phyloP scores from a whole-genome alignment of 768 basidiomycete species.

The Leccinum olivaceopallidum region DNA sequence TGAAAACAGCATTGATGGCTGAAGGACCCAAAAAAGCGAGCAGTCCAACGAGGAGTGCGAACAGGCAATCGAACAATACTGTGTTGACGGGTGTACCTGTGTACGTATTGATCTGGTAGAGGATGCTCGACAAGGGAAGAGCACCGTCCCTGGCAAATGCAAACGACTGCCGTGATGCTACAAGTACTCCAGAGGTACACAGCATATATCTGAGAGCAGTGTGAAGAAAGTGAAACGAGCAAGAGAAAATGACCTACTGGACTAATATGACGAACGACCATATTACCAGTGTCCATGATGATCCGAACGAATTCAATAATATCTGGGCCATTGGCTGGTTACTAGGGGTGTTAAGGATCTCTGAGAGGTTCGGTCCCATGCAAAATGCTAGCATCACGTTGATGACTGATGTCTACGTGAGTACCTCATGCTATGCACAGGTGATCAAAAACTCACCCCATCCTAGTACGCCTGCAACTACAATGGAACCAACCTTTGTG shows the following conservation, averaged over 20 bases:
- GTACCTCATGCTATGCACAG: neutral
- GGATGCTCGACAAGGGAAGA: slow-evolving; percentile 51
- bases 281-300: slow-evolving; percentile 32
- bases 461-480: slow-evolving; percentile 46
- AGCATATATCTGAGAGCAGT: slow-evolving; percentile 39
- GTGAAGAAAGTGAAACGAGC: neutral
- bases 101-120: slow-evolving; percentile 51
- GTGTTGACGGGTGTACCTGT: slow-evolving; percentile 57
- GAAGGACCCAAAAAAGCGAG: slow-evolving; percentile 51
- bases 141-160: slow-evolving; percentile 60
- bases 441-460: slow-evolving; percentile 33
- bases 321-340: slow-evolving; percentile 44
- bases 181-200: slow-evolving; percentile 42
- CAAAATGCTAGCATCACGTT: slow-evolving; percentile 57
- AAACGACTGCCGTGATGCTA: slow-evolving; percentile 53
- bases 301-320: slow-evolving; percentile 39
- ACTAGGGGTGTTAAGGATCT: slow-evolving; percentile 31
- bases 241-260: slow-evolving; percentile 33
- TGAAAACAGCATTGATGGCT: slow-evolving; percentile 59
- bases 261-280: slow-evolving; percentile 45
- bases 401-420: slow-evolving; percentile 34
- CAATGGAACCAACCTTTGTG: slow-evolving; percentile 36
- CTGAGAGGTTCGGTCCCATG: slow-evolving; percentile 51
- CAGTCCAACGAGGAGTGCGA: slow-evolving; percentile 49
- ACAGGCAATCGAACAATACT: slow-evolving; percentile 50